phyloP scores from a whole-genome alignment of 768 basidiomycete genomes.

The Lactarius tabidus region DNA sequence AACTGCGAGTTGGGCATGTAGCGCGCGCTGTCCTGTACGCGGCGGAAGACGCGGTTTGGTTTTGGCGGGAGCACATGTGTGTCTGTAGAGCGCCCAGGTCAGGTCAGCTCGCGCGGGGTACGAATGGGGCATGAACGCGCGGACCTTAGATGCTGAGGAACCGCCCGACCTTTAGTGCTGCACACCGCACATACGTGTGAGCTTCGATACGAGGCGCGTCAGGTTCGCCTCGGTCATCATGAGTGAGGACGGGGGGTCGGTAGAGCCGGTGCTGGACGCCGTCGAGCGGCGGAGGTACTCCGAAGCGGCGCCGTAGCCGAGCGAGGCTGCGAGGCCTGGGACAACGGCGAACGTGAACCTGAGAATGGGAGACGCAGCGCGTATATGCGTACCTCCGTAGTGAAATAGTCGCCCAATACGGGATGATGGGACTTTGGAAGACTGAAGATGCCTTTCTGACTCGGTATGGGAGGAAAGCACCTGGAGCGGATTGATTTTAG shows the following conservation, averaged over 20 bases:
- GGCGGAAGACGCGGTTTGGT: constrained; percentile 80
- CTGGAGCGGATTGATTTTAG: neutral
- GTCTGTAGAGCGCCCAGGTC: constrained; percentile 48
- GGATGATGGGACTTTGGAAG: constrained; percentile 90
- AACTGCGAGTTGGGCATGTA: constrained; percentile 99
- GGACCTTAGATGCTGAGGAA: constrained; percentile 94
- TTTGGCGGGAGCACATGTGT: constrained; percentile 85
- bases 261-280: constrained; percentile 24
- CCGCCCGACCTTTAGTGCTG: constrained; percentile 93
- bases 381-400: constrained; percentile 66
- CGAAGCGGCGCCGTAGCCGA: constrained; percentile 85
- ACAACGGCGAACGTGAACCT: neutral
- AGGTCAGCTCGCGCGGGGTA: neutral
- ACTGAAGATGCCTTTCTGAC: constrained; percentile 50
- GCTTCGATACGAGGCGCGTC: constrained; percentile 81
- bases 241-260: constrained; percentile 43
- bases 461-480: neutral
- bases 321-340: constrained; percentile 83
- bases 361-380: neutral
- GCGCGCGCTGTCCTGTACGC: constrained; percentile 92
- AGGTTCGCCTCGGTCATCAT: constrained; percentile 93
- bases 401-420: constrained; percentile 87
- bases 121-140: constrained; percentile 6
- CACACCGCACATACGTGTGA: constrained; percentile 96
- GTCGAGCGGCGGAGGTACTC: constrained; percentile 73